phyloP scores from a whole-genome alignment of 495 filamentous ascomycete species.

The Lepidopterella palustris region DNA sequence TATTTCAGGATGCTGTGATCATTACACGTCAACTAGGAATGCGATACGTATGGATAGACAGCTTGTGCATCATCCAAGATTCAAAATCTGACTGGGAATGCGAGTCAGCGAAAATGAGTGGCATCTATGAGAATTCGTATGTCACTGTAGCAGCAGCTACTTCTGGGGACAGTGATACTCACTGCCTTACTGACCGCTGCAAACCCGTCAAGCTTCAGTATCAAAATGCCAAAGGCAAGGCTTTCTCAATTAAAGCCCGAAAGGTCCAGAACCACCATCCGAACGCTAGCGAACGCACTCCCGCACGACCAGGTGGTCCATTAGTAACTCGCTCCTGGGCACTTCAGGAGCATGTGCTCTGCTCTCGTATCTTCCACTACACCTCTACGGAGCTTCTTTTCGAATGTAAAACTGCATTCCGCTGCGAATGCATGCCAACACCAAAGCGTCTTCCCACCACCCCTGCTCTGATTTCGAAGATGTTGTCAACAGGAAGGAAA shows the following conservation, averaged over 20 bases:
- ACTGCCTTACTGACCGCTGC: not conserved
- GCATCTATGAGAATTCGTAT: conserved; percentile 1
- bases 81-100: not conserved
- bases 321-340: conserved; percentile 12
- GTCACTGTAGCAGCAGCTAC: not conserved
- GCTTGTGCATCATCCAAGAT: conserved; percentile 14
- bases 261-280: conserved; percentile 1
- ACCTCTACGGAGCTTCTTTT: conserved; percentile 9
- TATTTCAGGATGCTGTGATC: conserved; percentile 9
- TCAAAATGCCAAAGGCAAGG: not conserved
- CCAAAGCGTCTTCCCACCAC: not conserved
- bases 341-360: conserved; percentile 16
- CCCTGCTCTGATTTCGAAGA: not conserved
- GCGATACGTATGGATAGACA: conserved; percentile 14
- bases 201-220: not conserved
- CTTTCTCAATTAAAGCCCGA: not conserved
- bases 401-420: conserved; percentile 16
- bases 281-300: not conserved
- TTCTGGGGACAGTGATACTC: not conserved
- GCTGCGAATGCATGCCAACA: conserved; percentile 12
- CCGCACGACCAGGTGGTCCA: not conserved
- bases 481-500: not conserved
- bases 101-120: conserved; percentile 1
- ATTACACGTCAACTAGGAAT: conserved; percentile 6
- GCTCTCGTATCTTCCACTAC: conserved; percentile 14